These are phyloP conservation scores for Globisporangium nagaii DNA, from an alignment of 352 stramenopile species.

Conservation along the genomic window DNA sequence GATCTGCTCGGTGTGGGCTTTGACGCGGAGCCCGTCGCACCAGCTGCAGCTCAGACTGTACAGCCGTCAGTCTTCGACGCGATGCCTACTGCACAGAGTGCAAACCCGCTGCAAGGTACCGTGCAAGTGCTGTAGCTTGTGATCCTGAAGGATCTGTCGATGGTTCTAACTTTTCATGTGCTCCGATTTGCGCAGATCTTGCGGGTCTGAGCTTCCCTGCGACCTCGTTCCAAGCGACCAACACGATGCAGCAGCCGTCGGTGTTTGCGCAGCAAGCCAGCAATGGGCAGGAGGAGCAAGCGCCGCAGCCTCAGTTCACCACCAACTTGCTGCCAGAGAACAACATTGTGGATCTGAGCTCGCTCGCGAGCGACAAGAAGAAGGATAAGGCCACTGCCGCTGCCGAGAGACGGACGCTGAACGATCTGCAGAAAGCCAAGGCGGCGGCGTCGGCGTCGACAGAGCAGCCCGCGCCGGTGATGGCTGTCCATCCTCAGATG, in stretches of 20 bases:
- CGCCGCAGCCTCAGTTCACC: slow-evolving; percentile 17
- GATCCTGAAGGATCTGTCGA: no score
- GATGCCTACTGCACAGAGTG: no score
- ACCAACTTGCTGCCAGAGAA: slow-evolving; percentile 60
- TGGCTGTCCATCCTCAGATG: slow-evolving; percentile 31
- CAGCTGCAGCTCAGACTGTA: no score
- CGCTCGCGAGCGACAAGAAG: slow-evolving; percentile 54
- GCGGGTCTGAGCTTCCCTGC: slow-evolving; percentile 43
- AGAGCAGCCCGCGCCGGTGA: slow-evolving; percentile 30
- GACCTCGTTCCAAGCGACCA: slow-evolving; percentile 2
- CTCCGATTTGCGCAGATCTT: slow-evolving; percentile 32
- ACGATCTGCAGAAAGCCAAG: slow-evolving; percentile 52
- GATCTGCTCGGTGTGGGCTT: no score
- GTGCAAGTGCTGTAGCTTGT: no score
- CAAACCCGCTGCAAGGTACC: no score
- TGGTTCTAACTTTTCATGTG: no score
- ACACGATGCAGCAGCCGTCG: not conserved
- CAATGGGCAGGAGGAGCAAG: slow-evolving; percentile 1
- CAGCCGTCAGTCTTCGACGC: no score
- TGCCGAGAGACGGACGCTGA: slow-evolving; percentile 40
- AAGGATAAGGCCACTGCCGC: slow-evolving; percentile 18
- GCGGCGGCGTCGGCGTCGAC: no score
- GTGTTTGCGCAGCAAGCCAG: not conserved
- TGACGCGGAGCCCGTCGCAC: no score
- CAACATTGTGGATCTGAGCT: slow-evolving; percentile 55